Evolutionary conservation across 2,329 filamentous ascomycete species (phyloP).

Genomic region (Septoria linicola): DNA sequence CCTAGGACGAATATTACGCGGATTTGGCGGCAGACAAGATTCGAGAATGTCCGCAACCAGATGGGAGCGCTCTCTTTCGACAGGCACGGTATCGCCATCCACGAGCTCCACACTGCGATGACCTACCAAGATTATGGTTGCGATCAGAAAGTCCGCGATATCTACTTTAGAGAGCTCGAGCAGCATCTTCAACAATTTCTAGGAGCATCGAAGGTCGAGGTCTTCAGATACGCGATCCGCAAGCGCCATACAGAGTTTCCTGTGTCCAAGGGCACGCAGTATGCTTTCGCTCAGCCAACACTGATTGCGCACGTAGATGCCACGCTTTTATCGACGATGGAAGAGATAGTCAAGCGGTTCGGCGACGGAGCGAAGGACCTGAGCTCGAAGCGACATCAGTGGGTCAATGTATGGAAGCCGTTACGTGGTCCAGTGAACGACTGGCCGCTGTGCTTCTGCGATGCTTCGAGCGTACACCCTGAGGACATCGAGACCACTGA

Average conservation of each 20-base stretch:
- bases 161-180: conserved; percentile 16
- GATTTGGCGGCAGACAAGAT: conserved; percentile 2
- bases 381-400: neutral
- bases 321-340: conserved; percentile 3
- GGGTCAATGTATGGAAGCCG: conserved; percentile 16
- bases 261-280: conserved; percentile 9
- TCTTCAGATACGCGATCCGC: conserved; percentile 15
- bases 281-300: conserved; percentile 15
- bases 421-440: conserved; percentile 12
- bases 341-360: conserved; percentile 5
- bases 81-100: neutral
- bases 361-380: conserved; percentile 5
- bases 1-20: conserved; percentile 14
- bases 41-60: conserved; percentile 6
- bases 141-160: neutral
- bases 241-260: conserved; percentile 14
- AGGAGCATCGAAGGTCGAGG: conserved; percentile 5
- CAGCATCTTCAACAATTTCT: neutral
- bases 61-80: neutral
- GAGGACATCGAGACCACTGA: conserved; percentile 9
- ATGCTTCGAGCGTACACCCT: neutral
- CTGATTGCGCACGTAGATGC: conserved; percentile 17
- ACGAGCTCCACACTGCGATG: conserved; percentile 1
- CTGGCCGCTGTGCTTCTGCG: conserved; percentile 16
- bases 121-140: conserved; percentile 11